Evolutionary conservation across 2,329 filamentous ascomycete genomes (phyloP).

Genomic region (Capronia epimyces): DNA sequence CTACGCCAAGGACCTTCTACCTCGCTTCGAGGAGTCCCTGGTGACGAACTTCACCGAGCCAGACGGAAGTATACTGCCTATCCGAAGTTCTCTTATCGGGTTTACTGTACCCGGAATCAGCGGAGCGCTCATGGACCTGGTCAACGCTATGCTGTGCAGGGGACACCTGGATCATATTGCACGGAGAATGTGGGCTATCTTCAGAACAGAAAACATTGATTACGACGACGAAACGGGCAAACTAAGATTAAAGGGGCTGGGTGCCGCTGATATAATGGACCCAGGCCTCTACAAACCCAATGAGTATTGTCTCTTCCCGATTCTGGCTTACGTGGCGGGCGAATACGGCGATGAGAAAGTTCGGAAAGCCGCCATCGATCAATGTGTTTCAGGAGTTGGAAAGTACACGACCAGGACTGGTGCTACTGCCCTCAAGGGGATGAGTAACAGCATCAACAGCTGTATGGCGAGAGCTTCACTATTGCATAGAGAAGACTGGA

Average conservation of each 20-base stretch:
- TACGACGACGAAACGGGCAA: conserved; percentile 13
- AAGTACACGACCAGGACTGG: conserved; percentile 8
- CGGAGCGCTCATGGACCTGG: conserved; percentile 16
- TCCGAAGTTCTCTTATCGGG: conserved; percentile 13
- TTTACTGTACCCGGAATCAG: conserved; percentile 16
- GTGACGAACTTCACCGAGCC: conserved; percentile 13
- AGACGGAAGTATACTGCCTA: conserved; percentile 17
- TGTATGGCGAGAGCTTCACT: too few species aligned
- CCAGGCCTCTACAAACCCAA: conserved; percentile 16
- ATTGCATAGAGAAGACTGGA: too few species aligned
- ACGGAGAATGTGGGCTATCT: conserved; percentile 24
- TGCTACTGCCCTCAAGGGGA: conserved; percentile 5
- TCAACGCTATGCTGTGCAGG: conserved; percentile 23
- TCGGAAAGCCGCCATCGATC: conserved; percentile 1
- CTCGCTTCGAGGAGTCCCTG: conserved; percentile 10
- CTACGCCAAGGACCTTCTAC: conserved; percentile 1
- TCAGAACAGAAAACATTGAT: conserved; percentile 16
- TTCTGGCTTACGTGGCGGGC: conserved; percentile 8
- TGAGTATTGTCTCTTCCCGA: conserved; percentile 4
- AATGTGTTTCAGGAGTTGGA: conserved; percentile 10
- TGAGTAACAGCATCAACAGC: neutral
- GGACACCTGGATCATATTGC: conserved; percentile 21
- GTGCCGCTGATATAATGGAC: conserved; percentile 23
- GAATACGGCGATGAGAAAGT: conserved; percentile 17
- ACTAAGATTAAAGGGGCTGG: conserved; percentile 13